These are phyloP conservation scores for Saccharomycopsis hybrid DNA, from an alignment of 1,139 yeast genomes.

Conservation along the genomic window DNA sequence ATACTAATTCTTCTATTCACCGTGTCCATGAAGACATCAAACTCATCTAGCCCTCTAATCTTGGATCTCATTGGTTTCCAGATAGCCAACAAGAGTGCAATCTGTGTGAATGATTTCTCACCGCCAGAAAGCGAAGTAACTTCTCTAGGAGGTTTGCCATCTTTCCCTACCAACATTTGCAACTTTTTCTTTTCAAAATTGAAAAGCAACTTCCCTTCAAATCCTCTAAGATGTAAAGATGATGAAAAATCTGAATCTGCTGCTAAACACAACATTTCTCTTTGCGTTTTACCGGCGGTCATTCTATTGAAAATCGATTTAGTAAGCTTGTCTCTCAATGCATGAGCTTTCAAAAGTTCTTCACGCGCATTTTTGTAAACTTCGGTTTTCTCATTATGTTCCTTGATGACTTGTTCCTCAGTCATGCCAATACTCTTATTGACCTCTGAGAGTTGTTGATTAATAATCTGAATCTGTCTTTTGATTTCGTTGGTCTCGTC, in stretches of 20 bases:
- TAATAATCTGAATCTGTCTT: slow-evolving; percentile 31
- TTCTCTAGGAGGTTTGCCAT: slow-evolving; percentile 53
- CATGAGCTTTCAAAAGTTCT: slow-evolving; percentile 29
- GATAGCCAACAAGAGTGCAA: slow-evolving; percentile 78
- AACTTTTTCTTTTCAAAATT: slow-evolving; percentile 48
- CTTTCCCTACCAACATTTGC: slow-evolving; percentile 48
- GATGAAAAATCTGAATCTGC: slow-evolving; percentile 51
- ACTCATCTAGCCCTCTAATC: slow-evolving; percentile 89
- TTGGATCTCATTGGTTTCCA: slow-evolving; percentile 92
- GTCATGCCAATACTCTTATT: slow-evolving; percentile 38
- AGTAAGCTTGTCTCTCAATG: slow-evolving; percentile 28
- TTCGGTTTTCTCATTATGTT: slow-evolving; percentile 32
- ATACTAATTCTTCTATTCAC: slow-evolving; percentile 81
- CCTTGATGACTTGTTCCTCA: slow-evolving; percentile 35
- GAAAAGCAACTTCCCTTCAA: slow-evolving; percentile 64
- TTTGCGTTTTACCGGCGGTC: slow-evolving; percentile 44
- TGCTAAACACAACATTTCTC: slow-evolving; percentile 35
- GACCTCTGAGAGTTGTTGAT: slow-evolving; percentile 31
- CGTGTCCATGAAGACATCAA: slow-evolving; percentile 97
- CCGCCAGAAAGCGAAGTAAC: slow-evolving; percentile 93
- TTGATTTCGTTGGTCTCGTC: slow-evolving; percentile 32
- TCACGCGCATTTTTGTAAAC: slow-evolving; percentile 31
- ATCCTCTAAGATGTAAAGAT: slow-evolving; percentile 63
- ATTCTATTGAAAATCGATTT: slow-evolving; percentile 43
- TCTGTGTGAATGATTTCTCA: slow-evolving; percentile 90